Base-by-base conservation (phyloP, 2,329 filamentous ascomycete species). In the Periconia sp. region DNA sequence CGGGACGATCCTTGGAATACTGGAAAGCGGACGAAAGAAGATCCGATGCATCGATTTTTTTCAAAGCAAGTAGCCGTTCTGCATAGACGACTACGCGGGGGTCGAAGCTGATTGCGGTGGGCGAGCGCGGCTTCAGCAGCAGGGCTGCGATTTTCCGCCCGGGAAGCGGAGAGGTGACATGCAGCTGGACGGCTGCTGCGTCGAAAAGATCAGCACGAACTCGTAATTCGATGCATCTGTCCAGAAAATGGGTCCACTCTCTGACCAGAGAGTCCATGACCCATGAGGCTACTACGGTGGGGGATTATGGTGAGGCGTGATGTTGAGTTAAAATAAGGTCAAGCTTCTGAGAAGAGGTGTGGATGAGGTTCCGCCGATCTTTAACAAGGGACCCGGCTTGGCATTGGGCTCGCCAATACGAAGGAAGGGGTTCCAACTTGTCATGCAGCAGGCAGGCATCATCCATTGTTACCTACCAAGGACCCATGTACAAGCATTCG, bases 81-180 rank as follows among this genome's bases (percentile, higher is more conserved):
- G 69, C 54, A 52, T 73, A 74, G 49, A 70, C 52, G 48, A 71
- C 49, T 18, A 72, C 60, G 10, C 71, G 65, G 15, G 71, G 71
- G 56, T 76, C 74, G 37, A 72, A 54, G 31, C 54, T 70, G 52
- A 20, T 65, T 11, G 61, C 52, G 17, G 55, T 49, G n/a, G 67
- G 51, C 49, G 57, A 56, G 37, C 66, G 68, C 14, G 71, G 72
- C 35, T 59, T 66, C 13, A 76, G 55, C 6, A 75, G 51, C 41
- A 74, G 58, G 7, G 63, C 63, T 41, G 72, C 69, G 51, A 76
- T 63, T 56, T 70, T 71, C 27, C 54, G 56, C 48, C 72, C 71
- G n/a, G 67, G 62, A 15, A 74, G 61, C 35, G 71, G 73, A 27
- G 65, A 69, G 48, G 61, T 68, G 19, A 60, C 57, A 54, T 73